These are phyloP conservation scores for Metarhizium robertsii DNA, from an alignment of 2,329 filamentous ascomycete species.

Conservation along the genomic window DNA sequence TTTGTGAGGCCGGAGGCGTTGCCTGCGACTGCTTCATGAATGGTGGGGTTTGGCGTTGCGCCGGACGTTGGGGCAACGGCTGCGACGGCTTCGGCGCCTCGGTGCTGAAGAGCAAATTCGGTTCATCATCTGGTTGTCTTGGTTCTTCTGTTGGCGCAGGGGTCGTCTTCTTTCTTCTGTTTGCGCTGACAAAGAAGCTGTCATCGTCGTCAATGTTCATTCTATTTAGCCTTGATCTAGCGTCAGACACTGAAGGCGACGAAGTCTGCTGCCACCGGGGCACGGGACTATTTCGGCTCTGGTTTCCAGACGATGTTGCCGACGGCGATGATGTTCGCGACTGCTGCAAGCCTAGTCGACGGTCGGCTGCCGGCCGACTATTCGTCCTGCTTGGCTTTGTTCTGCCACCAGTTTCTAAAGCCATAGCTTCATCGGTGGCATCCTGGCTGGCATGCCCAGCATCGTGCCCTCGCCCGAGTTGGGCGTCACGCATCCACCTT, in stretches of 20 bases:
- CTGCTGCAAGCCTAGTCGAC: constrained; percentile 20
- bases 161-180: constrained; percentile 62
- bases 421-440: constrained; percentile 64
- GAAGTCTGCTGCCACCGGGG: constrained; percentile 52
- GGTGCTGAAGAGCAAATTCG: constrained; percentile 54
- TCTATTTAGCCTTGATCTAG: constrained; percentile 53
- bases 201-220: constrained; percentile 67
- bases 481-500: constrained; percentile 86
- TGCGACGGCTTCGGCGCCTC: constrained; percentile 25
- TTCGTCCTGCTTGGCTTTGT: constrained; percentile 32
- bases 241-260: constrained; percentile 23
- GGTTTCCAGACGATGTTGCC: constrained; percentile 32
- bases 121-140: constrained; percentile 29
- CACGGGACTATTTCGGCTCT: constrained; percentile 34
- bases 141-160: constrained; percentile 33
- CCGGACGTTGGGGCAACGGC: constrained; percentile 25
- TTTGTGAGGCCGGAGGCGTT: constrained; percentile 25
- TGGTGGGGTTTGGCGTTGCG: constrained; percentile 24
- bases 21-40: constrained; percentile 17
- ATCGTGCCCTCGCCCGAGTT: constrained; percentile 31
- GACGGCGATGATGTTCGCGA: constrained; percentile 40
- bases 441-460: constrained; percentile 21
- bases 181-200: constrained; percentile 68
- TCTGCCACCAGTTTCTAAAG: constrained; percentile 60
- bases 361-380: constrained; percentile 17